Evolutionary conservation across 306 rosid genomes (phyloP), one percentile per base, ranked within the genome.

Genomic region (Purshia tridentata): DNA sequence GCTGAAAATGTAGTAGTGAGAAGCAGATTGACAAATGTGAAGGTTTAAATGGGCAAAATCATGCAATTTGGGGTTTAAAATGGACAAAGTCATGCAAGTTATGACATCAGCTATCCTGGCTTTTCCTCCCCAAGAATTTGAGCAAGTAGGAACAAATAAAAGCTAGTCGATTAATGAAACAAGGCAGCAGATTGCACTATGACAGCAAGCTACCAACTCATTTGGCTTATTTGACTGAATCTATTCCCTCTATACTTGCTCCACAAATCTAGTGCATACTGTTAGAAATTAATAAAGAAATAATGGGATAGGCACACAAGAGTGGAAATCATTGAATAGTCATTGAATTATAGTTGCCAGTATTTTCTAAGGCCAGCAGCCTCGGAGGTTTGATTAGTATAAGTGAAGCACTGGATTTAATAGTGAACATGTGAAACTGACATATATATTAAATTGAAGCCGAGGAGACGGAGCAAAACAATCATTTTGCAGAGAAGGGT

Each of bases 201-300:
- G 41, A 23, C 44, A 22, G 54, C 53, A 57, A 44, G 55, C 75
- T 44, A 70, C 63, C 64, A 19, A 42, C 55, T n/a, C 5, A 10
- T 71, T 55, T 55, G 66, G 55, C 61, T 19, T 20, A 70, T 70
- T 55, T 70, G 65, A 42, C 44, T 58, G 15, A 8, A 56, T 56
- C 6, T 70, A 70, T 42, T 56, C 23, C 42, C 22, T 46, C 16
- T 44, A 56, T 64, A 45, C 63, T 69, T 69, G 39, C 74, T 69
- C 51, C 40, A 54, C 37, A 40, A 53, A 20, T 12, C 37, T 37
- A 56, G 20, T 56, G 61, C 8, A 22, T 56, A 56, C 14, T 56
- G 9, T 56, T 56, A 37, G 39, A 56, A 19, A 56, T 22, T 9
- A 56, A 20, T 37, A 69, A 39, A 51, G 37, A 50, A 9, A 50